phyloP scores from a whole-genome alignment of 805 yeast species.

The Jamesozyma jinghongensis region DNA sequence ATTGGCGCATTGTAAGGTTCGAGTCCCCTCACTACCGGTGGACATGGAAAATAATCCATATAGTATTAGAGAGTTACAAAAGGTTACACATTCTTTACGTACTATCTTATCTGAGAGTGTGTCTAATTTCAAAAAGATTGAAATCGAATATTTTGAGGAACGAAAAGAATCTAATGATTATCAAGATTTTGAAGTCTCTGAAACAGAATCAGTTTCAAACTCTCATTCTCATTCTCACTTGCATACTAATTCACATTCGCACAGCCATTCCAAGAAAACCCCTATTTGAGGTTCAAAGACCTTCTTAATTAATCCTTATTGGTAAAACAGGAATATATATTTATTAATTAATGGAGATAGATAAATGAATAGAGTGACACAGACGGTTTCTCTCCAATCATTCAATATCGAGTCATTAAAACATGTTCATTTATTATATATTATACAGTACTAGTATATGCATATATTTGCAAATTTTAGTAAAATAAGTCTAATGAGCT shows the following conservation, averaged over 20 bases:
- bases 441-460: background rate
- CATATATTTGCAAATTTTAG: too few relatives aligned
- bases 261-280: too few relatives aligned
- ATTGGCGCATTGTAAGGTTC: conserved; percentile 27
- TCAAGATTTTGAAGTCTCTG: conserved; percentile 4
- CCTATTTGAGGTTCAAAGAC: too few relatives aligned
- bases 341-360: too few relatives aligned
- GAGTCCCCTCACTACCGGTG: conserved; percentile 22
- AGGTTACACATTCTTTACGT: conserved; percentile 30
- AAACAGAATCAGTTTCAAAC: conserved; percentile 1
- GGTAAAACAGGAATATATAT: too few relatives aligned
- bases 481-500: too few relatives aligned
- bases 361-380: too few relatives aligned
- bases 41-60: conserved; percentile 32
- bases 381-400: too few relatives aligned
- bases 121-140: conserved; percentile 36
- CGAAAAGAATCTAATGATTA: conserved; percentile 19
- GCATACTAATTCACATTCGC: conserved; percentile 17
- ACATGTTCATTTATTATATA: background rate
- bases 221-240: conserved; percentile 11
- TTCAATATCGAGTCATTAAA: background rate
- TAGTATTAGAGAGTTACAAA: conserved; percentile 32
- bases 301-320: too few relatives aligned
- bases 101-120: conserved; percentile 29
- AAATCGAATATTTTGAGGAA: conserved; percentile 32